Percentiles rank a stretch among this genome's conserved stretches.
Evolutionary conservation across 345 rosid species (phyloP).

Genomic region (Cardamine chenopodiifolia): DNA sequence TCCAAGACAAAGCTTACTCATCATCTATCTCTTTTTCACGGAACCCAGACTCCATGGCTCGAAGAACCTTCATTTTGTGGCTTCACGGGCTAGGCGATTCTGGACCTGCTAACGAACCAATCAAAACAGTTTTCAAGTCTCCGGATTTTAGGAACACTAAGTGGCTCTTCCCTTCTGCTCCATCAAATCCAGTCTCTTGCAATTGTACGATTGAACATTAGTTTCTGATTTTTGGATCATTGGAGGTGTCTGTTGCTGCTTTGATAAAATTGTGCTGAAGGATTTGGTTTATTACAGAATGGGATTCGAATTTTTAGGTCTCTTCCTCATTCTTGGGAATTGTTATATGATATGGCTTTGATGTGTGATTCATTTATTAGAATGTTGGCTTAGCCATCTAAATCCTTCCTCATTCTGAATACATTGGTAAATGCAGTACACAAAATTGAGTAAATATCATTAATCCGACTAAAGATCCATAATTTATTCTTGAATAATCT

Average conservation of each 20-base stretch:
- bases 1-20: constrained; percentile 31
- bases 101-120: constrained; percentile 88
- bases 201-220: constrained; percentile 39
- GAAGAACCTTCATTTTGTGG: constrained; percentile 78
- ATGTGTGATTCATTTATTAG: neutral
- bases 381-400: neutral
- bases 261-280: neutral
- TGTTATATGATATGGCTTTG: neutral
- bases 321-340: neutral
- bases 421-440: neutral
- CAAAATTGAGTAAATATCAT: neutral
- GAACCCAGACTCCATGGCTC: constrained; percentile 50
- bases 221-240: neutral
- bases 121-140: constrained; percentile 66
- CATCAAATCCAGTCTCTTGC: constrained; percentile 68
- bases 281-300: neutral
- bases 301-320: neutral
- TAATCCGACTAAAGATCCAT: neutral
- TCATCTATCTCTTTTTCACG: constrained; percentile 38
- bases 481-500: neutral
- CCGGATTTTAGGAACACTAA: constrained; percentile 59
- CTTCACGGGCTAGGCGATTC: constrained; percentile 88
- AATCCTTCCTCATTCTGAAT: neutral
- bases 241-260: neutral
- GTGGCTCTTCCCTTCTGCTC: constrained; percentile 92